Base-by-base conservation (phyloP, 805 yeast genomes). In the Hemisphaericaspora nanyangensis region DNA sequence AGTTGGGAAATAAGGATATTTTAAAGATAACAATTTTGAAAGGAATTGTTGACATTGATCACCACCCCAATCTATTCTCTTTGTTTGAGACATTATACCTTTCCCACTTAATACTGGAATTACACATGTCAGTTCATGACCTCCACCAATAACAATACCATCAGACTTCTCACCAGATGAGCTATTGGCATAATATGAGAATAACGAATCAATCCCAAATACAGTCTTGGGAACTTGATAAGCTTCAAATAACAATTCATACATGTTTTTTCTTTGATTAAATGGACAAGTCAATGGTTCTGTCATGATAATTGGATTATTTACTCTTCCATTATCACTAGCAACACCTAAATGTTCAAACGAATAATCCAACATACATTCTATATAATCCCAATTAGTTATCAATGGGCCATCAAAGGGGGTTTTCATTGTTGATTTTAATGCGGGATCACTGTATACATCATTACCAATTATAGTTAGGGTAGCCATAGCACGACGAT, bases 11-110 rank as follows among this genome's bases (percentile, higher is more conserved):
- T 79, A 83, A 1, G 99, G 98, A 60, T 93, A 93, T 58, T 93
- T 93, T 53, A 93, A 68, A 2, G 80, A 72, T 35, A 93, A 61
- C 26, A 83, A 71, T 48, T 70, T 74, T 41, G 72, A 74, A 54
- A 93, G 57, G 49, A 74, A 90, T 29, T 74, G 77, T 22, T 73
- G 76, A 1, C 90, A 74, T 31, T 77, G 85, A 45, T 77, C 76
- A 8, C 96, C 98, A 44, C 98, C 98, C 87, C 93, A 87, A 55
- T 87, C 88, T 28, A 93, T 77, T 52, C 98, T 70, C 52, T 88
- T 89, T 7, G 89, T 68, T 42, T 81, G 82, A 19, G 74, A 64
- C 39, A 87, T 58, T 2, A 80, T 47, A 0, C 95, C 90, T 38
- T 67, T 65, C 0, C 89, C 88, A n/a, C 76, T 56, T 2, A 86